Conservation (phyloP, 106 monocot species). For the Acorus calamus region DNA sequence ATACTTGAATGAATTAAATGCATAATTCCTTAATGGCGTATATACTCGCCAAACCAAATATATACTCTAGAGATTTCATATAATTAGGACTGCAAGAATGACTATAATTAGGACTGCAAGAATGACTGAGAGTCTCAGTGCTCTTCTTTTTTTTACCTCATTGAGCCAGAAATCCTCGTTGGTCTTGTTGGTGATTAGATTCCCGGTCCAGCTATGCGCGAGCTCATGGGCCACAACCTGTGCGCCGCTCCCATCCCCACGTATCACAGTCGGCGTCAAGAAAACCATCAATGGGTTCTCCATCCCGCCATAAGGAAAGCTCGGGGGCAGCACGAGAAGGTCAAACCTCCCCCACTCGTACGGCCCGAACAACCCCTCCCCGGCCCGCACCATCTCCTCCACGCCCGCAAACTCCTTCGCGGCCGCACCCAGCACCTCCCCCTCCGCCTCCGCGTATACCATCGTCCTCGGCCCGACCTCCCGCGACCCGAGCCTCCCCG, state of each 20-base stretch:
- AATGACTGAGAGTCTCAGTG: not conserved
- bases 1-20: no score
- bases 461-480: conserved; percentile 78
- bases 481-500: conserved; percentile 49
- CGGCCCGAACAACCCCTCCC: conserved; percentile 70
- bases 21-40: no score
- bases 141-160: conserved; percentile 32
- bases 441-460: conserved; percentile 69
- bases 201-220: conserved; percentile 98
- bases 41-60: not conserved
- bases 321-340: conserved; percentile 72
- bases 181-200: conserved; percentile 93
- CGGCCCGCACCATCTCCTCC: conserved; percentile 82
- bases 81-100: not conserved
- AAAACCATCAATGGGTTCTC: conserved; percentile 96
- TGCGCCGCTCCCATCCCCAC: conserved; percentile 76
- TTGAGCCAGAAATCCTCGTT: conserved; percentile 98
- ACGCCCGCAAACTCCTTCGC: conserved; percentile 70
- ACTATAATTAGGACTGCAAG: not conserved
- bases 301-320: conserved; percentile 97
- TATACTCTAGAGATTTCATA: not conserved
- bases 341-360: conserved; percentile 98
- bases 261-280: conserved; percentile 83
- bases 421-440: conserved; percentile 46
- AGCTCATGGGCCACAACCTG: conserved; percentile 98